A percentile compares a stretch with the other conserved stretches of the same genome.
These are phyloP conservation scores for Phytophthora brassicae DNA, from an alignment of 352 stramenopile genomes.

Conservation along the genomic window DNA sequence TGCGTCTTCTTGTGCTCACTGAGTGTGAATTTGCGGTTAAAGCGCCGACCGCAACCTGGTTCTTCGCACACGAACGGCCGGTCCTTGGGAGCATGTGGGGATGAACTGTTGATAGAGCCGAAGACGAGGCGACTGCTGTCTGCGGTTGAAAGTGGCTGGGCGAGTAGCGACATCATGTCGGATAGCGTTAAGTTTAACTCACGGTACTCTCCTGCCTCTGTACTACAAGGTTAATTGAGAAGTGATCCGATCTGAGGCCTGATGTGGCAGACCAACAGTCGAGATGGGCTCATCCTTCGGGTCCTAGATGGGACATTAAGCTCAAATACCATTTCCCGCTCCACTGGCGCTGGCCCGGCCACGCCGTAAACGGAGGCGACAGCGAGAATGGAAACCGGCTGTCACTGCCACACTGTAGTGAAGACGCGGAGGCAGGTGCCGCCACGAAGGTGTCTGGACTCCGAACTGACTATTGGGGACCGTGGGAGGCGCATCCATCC, in stretches of 20 bases:
- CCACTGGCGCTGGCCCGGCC: neutral
- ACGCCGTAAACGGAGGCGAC: neutral
- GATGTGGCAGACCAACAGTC: neutral
- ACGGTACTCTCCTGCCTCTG: conserved; percentile 10
- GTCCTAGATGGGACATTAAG: conserved; percentile 19
- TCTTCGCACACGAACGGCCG: conserved; percentile 49
- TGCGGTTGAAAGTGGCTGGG: conserved; percentile 27
- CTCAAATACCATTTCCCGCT: conserved; percentile 12
- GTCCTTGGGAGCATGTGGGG: conserved; percentile 21
- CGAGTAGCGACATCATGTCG: conserved; percentile 37
- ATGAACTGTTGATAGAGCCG: conserved; percentile 12
- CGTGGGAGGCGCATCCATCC: conserved; percentile 32
- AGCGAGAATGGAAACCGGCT: conserved; percentile 2
- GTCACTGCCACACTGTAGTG: neutral
- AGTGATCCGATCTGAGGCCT: conserved; percentile 26
- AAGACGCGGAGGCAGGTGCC: conserved; percentile 1
- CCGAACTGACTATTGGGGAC: conserved; percentile 28
- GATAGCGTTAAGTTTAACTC: neutral
- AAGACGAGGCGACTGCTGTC: conserved; percentile 21
- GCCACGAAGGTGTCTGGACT: conserved; percentile 8
- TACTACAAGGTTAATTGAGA: conserved; percentile 26
- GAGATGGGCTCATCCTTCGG: neutral
- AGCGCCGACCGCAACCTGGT: conserved; percentile 41
- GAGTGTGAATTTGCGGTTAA: conserved; percentile 62
- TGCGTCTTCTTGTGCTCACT: conserved; percentile 62